Evolutionary conservation across 352 stramenopile genomes (phyloP).

Genomic region (Blastocystis sp.): DNA sequence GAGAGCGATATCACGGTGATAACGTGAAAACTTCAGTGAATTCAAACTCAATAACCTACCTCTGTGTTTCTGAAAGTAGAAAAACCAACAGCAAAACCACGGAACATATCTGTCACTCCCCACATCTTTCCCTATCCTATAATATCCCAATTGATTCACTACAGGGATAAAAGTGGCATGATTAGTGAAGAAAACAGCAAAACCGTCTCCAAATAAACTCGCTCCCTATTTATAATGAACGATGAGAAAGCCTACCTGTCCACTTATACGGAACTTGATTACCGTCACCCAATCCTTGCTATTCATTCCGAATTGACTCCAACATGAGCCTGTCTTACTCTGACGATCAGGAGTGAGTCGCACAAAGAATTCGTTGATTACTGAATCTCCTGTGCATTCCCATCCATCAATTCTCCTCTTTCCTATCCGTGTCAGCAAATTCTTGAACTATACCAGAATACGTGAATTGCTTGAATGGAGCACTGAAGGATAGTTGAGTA

Average conservation of each 20-base stretch:
- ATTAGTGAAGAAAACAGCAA: conserved; percentile 69
- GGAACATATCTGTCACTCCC: conserved; percentile 65
- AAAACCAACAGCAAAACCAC: conserved; percentile 70
- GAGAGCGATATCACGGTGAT: conserved; percentile 60
- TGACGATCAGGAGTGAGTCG: conserved; percentile 68
- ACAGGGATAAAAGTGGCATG: conserved; percentile 21
- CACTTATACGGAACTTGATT: conserved; percentile 69
- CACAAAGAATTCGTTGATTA: conserved; percentile 67
- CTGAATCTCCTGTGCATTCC: conserved; percentile 42
- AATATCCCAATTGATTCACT: neutral
- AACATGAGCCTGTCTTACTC: conserved; percentile 67
- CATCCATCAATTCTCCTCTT: conserved; percentile 24
- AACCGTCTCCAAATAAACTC: conserved; percentile 70
- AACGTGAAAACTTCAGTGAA: conserved; percentile 51
- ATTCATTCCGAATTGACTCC: conserved; percentile 62
- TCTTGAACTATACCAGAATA: neutral
- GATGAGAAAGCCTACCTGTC: conserved; percentile 47
- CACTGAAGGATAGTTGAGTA: conserved; percentile 26
- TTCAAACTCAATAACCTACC: conserved; percentile 22
- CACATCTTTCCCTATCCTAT: conserved; percentile 62
- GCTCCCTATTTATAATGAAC: conserved; percentile 18
- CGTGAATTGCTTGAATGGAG: conserved; percentile 42
- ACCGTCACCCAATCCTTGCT: conserved; percentile 63
- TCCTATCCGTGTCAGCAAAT: neutral
- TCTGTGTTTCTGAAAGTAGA: conserved; percentile 73